Evolutionary conservation across 148 eudicot species (phyloP), one percentile per base, ranked within the genome.

Genomic region (Arctostaphylos glauca): DNA sequence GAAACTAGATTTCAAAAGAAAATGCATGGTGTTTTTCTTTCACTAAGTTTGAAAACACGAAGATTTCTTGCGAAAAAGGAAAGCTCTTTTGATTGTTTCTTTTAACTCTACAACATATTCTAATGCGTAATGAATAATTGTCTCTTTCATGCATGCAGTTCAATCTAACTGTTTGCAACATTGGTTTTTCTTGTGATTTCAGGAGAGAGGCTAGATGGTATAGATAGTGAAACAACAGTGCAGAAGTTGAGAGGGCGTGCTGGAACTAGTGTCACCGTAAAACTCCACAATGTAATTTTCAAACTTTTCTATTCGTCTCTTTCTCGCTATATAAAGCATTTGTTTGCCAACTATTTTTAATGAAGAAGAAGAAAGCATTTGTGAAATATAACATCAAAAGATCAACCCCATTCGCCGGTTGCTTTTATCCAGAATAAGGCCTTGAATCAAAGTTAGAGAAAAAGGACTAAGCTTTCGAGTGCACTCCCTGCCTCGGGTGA

Each of bases 211-310:
- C 85, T 96, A 31, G 92, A 92, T 49, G 98, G 98, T 25, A 84
- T 94, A 68, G 89, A 85, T 71, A 90, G 97, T 84, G 99, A 96
- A 91, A 86, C 97, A 86, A 98, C 95, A 72, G 99, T 98, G 14
- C 98, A 91, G 85, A 96, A 93, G 89, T 94, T 96, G 55, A 91
- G 99, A 84, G 99, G 99, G 15, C 92, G 90, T 67, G 94, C 85
- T 82, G 99, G 99, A 62, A 93, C 99, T 83, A 91, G 88, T 81
- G 99, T 96, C 75, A 92, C 87, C 82, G 91, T 96, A 48, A 96
- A 96, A 90, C 87, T 96, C 85, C 93, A 87, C 84, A 86, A 85
- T 77, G 99, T 96, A 89, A 86, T 86, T 46, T 12, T 49, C 75
- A 10, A 50, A 67, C 12, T 55, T 44, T 68, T 23, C 23, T 25